Evolutionary conservation across 495 filamentous ascomycete genomes (phyloP), one percentile per base, ranked within the genome.

Genomic region (Trichoderma gamsii): DNA sequence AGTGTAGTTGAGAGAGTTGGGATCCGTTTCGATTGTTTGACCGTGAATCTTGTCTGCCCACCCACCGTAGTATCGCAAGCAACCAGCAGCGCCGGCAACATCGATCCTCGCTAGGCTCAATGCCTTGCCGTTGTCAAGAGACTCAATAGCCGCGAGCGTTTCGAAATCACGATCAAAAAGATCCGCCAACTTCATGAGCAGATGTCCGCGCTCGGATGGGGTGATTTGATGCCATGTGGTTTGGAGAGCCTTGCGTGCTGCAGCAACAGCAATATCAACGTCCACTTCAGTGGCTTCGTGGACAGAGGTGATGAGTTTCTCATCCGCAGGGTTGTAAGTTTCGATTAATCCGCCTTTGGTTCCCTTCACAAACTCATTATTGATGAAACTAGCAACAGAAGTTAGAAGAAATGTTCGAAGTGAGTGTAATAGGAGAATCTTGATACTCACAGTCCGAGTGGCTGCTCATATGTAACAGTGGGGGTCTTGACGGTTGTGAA

Each of bases 21-120:
- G 79, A 75, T 89, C 85, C 69, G 92, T 93, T 71, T 97, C 95
- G 69, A 97, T 90, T 70, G 94, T 93, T 81, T 94, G 95, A 77
- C 95, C 95, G 82, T 92, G 87, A 73, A 99, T 89, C 89, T 99
- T 99, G 81, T 99, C 95, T 64, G 96, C 92, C 93, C 93, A 99
- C 67, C 95, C 95, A 77, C 88, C 96, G 74, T 98, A 99, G 84
- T 98, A 99, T 78, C 93, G 86, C 68, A 98, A 76, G 79, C 86
- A 90, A 73, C 84, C 88, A 66, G 87, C 84, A 52, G 87, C 86
- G 73, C 82, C 83, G 67, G 76, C 75, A 49, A 97, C 84, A 73
- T 99, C 95, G 67, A 83, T 86, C 79, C 89, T 89, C 74, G 93
- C 90, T 85, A 96, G 87, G 69, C 76, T 83, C 75, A 96, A 79